Percentiles rank a stretch among this genome's conserved stretches.
Conservation (phyloP, 2,329 filamentous ascomycete genomes). For the Aspergillus intermedius region DNA sequence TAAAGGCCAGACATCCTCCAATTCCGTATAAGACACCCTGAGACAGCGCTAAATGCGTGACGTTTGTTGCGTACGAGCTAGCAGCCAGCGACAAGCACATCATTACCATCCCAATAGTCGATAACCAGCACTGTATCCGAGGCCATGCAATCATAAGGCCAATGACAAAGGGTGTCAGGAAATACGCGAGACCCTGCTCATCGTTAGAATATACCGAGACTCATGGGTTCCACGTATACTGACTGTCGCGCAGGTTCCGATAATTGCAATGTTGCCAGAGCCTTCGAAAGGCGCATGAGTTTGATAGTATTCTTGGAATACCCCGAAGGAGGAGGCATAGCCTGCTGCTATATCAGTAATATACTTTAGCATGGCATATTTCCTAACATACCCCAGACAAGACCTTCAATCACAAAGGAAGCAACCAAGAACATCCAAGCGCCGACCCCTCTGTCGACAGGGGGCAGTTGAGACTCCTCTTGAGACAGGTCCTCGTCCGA, state of each 20-base stretch:
- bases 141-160: slow-evolving; percentile 2
- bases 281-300: slow-evolving; percentile 9
- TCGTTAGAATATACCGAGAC: background rate
- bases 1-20: slow-evolving; percentile 45
- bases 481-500: background rate
- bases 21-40: slow-evolving; percentile 28
- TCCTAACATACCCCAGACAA: slow-evolving; percentile 46
- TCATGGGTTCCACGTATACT: background rate
- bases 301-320: slow-evolving; percentile 26
- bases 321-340: slow-evolving; percentile 7
- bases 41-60: slow-evolving; percentile 15
- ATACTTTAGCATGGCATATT: background rate
- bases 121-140: slow-evolving; percentile 12
- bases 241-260: slow-evolving; percentile 22
- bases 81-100: slow-evolving; percentile 18
- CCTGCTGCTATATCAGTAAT: background rate
- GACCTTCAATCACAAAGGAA: slow-evolving; percentile 47
- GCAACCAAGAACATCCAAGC: slow-evolving; percentile 45
- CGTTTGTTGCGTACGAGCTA: slow-evolving; percentile 16
- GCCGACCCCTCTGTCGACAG: slow-evolving; percentile 31
- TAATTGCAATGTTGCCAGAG: slow-evolving; percentile 9
- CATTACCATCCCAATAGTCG: slow-evolving; percentile 12
- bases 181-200: slow-evolving; percentile 15
- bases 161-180: slow-evolving; percentile 14
- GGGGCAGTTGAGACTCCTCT: slow-evolving; percentile 17